Evolutionary conservation across 768 basidiomycete genomes (phyloP).

Genomic region (Pleurotus tuber-regium): DNA sequence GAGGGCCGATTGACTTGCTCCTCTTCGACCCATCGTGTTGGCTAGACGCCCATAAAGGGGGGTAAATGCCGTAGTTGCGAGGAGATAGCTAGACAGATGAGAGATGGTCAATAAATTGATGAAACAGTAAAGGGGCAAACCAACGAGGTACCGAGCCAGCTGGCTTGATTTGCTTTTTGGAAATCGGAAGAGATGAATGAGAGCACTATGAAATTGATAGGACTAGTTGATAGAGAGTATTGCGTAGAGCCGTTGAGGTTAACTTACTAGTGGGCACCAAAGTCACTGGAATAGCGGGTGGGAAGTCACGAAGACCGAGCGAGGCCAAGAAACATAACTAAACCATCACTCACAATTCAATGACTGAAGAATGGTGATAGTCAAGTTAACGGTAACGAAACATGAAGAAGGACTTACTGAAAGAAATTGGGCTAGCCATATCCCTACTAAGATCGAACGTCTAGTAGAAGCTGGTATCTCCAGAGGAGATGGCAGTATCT

Average conservation of each 20-base stretch:
- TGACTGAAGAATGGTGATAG: no score
- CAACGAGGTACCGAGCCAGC: slow-evolving; percentile 82
- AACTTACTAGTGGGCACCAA: slow-evolving; percentile 75
- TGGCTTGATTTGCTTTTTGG: slow-evolving; percentile 71
- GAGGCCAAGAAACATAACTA: not conserved
- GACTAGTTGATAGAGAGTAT: slow-evolving; percentile 2
- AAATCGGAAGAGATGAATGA: slow-evolving; percentile 81
- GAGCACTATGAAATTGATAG: slow-evolving; percentile 46
- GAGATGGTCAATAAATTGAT: no score
- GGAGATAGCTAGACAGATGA: slow-evolving; percentile 52
- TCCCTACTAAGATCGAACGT: not conserved
- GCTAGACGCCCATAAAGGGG: slow-evolving; percentile 81
- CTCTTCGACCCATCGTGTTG: slow-evolving; percentile 69
- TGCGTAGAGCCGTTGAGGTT: not conserved
- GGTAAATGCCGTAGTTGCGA: slow-evolving; percentile 81
- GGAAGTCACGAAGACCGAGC: not conserved
- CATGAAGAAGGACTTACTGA: not conserved
- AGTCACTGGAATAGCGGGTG: slow-evolving; percentile 45
- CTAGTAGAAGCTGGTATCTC: no score
- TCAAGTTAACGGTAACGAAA: no score
- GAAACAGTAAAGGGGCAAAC: slow-evolving; percentile 14
- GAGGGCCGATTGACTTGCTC: slow-evolving; percentile 65
- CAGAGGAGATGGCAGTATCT: no score
- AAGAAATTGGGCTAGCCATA: not conserved
- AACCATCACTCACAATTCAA: not conserved